Conservation (phyloP, 78 protist genomes). For the Emiliania huxleyi region DNA sequence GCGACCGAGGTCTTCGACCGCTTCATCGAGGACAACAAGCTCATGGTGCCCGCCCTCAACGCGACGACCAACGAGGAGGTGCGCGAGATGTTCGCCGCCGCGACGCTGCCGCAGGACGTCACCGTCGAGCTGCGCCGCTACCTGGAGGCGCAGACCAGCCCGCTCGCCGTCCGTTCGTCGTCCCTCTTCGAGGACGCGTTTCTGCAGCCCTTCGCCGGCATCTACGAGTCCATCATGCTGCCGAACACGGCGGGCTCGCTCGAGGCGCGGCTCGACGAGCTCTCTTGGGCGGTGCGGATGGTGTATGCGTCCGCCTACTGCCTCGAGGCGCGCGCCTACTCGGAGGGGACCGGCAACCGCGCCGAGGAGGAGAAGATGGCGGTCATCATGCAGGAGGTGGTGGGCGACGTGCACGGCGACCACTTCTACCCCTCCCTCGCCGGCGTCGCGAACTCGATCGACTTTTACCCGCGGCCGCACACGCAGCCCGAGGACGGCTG, state of each 20-base stretch:
- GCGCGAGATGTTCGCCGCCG: neutral
- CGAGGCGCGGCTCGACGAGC: neutral
- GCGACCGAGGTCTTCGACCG: neutral
- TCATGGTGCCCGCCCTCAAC: neutral
- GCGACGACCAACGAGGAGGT: neutral
- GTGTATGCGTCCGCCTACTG: neutral
- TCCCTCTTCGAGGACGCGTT: conserved; percentile 18
- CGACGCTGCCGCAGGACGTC: neutral
- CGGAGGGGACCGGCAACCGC: neutral
- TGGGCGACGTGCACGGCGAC: neutral
- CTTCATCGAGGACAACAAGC: neutral
- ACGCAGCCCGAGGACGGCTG: neutral
- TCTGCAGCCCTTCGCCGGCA: neutral
- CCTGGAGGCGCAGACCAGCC: neutral
- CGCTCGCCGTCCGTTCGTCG: neutral
- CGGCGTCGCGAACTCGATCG: conserved; percentile 2
- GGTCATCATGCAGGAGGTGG: neutral
- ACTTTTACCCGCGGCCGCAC: neutral
- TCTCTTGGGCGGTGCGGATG: neutral
- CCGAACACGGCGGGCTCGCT: neutral
- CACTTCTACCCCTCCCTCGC: neutral
- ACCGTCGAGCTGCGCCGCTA: neutral
- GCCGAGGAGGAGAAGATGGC: neutral
- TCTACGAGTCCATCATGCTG: neutral
- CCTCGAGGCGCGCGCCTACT: neutral